Base-by-base conservation (phyloP, 2,329 filamentous ascomycete genomes). In the Stemphylium beticola region DNA sequence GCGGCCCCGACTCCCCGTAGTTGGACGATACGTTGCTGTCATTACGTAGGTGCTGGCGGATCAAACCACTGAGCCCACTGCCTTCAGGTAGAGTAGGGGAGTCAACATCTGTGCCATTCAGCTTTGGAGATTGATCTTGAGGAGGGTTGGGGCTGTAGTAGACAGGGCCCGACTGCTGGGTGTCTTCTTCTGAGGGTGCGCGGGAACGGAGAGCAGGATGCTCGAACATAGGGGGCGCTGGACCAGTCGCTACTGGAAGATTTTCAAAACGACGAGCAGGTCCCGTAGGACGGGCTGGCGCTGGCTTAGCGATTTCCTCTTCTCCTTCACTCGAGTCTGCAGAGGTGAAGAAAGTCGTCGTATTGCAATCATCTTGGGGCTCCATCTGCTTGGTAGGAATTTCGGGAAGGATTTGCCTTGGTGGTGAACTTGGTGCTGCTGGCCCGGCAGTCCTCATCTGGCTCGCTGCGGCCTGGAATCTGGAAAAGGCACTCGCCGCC, bases 11-110 rank as follows among this genome's bases (percentile, higher is more conserved):
- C 26, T 74, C 71, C 15, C 65, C 75, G 49, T 91, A 92, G 22
- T 95, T 82, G 0, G 92, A 96, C 0, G 93, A 98, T 12, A 86
- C 83, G 54, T 88, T 88, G 76, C 93, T 98, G 60, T 88, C 86
- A 31, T 86, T 86, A 45, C 95, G 87, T 36, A 98, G 78, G 78
- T 98, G 95, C 58, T 93, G 88, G 29, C 89, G 86, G 40, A 96
- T 87, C 80, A 96, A 84, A 2, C 89, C 90, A 66, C 88, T 93
- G 14, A 97, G 80, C 1, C 91, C 92, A 15, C 73, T 61, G 33
- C 78, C 78, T 14, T 80, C 80, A 0, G 90, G 88, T 5, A 96
- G 78, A 0, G 91, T 96, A 0, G 93, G 92, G 0, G 92, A 96
- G 66, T 96, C 91, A 17, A 78, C 48, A n/a, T 73, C 74, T 6